Percentiles rank a stretch among this genome's conserved stretches.
Evolutionary conservation across 2,329 filamentous ascomycete species (phyloP).

Genomic region (Hirsutella thompsonii): DNA sequence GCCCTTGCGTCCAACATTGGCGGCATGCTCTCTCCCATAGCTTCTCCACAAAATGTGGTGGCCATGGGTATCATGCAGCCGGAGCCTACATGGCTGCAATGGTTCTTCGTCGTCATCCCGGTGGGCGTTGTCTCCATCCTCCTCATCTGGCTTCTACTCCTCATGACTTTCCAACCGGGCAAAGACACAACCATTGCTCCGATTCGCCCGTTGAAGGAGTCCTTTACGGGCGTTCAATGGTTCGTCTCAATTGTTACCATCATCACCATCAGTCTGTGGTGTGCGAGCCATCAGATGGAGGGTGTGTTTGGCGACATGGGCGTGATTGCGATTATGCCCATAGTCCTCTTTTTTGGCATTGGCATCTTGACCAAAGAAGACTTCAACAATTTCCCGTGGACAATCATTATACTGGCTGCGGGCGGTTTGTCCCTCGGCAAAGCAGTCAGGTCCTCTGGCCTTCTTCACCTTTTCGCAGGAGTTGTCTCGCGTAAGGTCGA

Average conservation of each 20-base stretch:
- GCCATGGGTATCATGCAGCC: slow-evolving; percentile 93
- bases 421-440: slow-evolving; percentile 88
- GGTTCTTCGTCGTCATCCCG: slow-evolving; percentile 93
- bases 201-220: slow-evolving; percentile 79
- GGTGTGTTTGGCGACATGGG: slow-evolving; percentile 92
- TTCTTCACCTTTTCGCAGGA: slow-evolving; percentile 76
- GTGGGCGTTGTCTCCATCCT: slow-evolving; percentile 83
- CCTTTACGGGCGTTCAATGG: slow-evolving; percentile 79
- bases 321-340: slow-evolving; percentile 89
- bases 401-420: slow-evolving; percentile 95
- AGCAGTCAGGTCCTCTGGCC: slow-evolving; percentile 82
- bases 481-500: slow-evolving; percentile 63
- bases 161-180: slow-evolving; percentile 75
- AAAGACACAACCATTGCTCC: slow-evolving; percentile 81
- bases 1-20: slow-evolving; percentile 92
- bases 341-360: slow-evolving; percentile 91
- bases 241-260: slow-evolving; percentile 82
- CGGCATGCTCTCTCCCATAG: slow-evolving; percentile 91
- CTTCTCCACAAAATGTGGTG: slow-evolving; percentile 94
- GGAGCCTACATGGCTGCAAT: slow-evolving; percentile 81
- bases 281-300: slow-evolving; percentile 79
- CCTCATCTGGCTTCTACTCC: slow-evolving; percentile 76
- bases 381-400: slow-evolving; percentile 99
- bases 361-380: slow-evolving; percentile 96
- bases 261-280: slow-evolving; percentile 82